Evolutionary conservation across 1,284 basidiomycete species (phyloP), one percentile per base, ranked within the genome.

Genomic region (Ustilago hordei): DNA sequence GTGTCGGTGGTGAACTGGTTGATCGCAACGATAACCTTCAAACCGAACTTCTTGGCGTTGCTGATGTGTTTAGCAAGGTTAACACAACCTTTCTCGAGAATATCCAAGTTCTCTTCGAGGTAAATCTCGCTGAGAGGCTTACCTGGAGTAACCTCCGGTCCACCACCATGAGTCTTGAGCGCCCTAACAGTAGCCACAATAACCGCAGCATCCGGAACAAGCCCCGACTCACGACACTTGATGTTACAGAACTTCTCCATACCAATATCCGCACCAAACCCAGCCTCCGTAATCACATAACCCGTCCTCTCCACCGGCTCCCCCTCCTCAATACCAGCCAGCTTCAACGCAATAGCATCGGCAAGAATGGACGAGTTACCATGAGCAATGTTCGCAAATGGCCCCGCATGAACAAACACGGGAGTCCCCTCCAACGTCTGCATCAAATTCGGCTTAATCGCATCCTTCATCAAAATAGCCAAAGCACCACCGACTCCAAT

Each of bases 401-500:
- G 97, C 62, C 96, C 96, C 9, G 96, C 96, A 87, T 99, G 96
- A 8, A 99, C 97, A 85, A 99, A 98, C 69, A 99, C 97, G 39
- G 96, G 96, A 1, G 96, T 99, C 58, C 96, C 96, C 88, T 99
- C 94, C 56, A 99, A 89, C 9, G 96, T 97, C 88, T 99, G 96
- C 96, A 99, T 99, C 78, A 99, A 88, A 86, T 98, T 99, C 23
- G 96, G 96, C 89, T 99, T 99, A 89, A 99, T 96, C 23, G 97
- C 94, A 85, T 99, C 96, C 89, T 98, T 98, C 92, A 99, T 94
- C 71, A 99, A 90, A 56, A 99, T 96, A 15, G 97, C 93, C 72
- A 99, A 91, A 64, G 96, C 96, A 74, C 96, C 96, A 76, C 95
- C 93, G 81, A 94, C 94, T 81, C 96, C 96, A 70, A 99, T 91